These are phyloP conservation scores for Lasiodiplodia citricola DNA, from an alignment of 2,329 filamentous ascomycete genomes.

Conservation along the genomic window DNA sequence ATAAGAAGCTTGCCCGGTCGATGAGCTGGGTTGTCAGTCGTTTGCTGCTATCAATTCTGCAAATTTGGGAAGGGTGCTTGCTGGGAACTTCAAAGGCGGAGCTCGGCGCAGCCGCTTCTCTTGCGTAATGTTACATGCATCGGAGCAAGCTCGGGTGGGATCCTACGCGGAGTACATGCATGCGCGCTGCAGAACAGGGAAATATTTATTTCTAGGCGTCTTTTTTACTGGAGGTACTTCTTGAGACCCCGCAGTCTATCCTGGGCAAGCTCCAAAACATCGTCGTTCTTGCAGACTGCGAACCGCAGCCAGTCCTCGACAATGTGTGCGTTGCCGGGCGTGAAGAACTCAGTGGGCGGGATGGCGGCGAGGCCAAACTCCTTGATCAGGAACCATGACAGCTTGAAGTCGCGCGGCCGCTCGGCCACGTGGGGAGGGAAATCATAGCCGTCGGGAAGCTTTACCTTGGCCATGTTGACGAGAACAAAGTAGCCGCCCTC, in stretches of 20 bases:
- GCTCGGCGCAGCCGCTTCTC: not conserved
- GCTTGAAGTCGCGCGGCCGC: slow-evolving; percentile 89
- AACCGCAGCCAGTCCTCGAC: slow-evolving; percentile 94
- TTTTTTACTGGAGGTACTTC: slow-evolving; percentile 23
- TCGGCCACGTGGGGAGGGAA: slow-evolving; percentile 89
- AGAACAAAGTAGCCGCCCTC: slow-evolving; percentile 98
- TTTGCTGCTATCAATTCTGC: not conserved
- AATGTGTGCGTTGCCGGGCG: slow-evolving; percentile 78
- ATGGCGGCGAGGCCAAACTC: slow-evolving; percentile 96
- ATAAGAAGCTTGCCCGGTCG: not conserved
- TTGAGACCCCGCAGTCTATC: slow-evolving; percentile 55
- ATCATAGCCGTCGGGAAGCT: slow-evolving; percentile 79
- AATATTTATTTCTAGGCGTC: slow-evolving; percentile 45
- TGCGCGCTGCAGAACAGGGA: slow-evolving; percentile 45
- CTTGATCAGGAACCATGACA: slow-evolving; percentile 95
- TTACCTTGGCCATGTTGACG: slow-evolving; percentile 88
- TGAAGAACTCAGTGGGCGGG: slow-evolving; percentile 97
- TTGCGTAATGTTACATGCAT: not conserved
- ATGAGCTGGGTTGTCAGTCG: not conserved
- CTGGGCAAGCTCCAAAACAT: slow-evolving; percentile 64
- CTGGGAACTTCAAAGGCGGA: not conserved
- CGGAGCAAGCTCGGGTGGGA: slow-evolving; percentile 11
- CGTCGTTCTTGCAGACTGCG: slow-evolving; percentile 94
- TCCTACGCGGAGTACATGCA: not conserved
- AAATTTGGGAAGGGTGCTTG: not conserved